These are phyloP conservation scores for Nelumbo lutea DNA, from an alignment of 164 flowering plant genomes.

Conservation along the genomic window DNA sequence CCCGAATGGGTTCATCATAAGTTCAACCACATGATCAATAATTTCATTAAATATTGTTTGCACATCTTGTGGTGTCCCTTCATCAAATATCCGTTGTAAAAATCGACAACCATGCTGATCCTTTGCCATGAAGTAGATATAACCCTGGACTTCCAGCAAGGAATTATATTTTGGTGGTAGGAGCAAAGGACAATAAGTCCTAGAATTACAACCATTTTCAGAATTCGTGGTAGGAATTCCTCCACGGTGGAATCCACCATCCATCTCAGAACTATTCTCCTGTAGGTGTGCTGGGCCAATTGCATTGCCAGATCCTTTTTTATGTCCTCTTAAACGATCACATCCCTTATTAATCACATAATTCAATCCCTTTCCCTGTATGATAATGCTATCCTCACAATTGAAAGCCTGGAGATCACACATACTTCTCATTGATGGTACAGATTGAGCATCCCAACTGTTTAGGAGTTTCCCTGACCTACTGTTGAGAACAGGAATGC, in stretches of 20 bases:
- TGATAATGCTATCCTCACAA: conserved; percentile 45
- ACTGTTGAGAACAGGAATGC: conserved; percentile 16
- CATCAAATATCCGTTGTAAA: conserved; percentile 61
- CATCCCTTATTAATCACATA: conserved; percentile 16
- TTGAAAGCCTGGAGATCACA: conserved; percentile 20
- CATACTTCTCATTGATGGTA: conserved; percentile 6
- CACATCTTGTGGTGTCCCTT: conserved; percentile 44
- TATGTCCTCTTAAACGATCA: conserved; percentile 12
- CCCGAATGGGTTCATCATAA: conserved; percentile 82
- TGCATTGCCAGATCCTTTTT: conserved; percentile 8
- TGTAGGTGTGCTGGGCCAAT: not conserved
- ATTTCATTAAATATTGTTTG: conserved; percentile 55
- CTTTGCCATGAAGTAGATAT: conserved; percentile 52
- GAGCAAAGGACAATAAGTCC: conserved; percentile 13
- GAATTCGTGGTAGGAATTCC: conserved; percentile 8
- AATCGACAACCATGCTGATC: conserved; percentile 81
- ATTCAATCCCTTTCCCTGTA: conserved; percentile 34
- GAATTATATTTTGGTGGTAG: conserved; percentile 29
- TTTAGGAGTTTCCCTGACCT: conserved; percentile 16
- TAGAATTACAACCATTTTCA: conserved; percentile 17
- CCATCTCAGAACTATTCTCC: conserved; percentile 23
- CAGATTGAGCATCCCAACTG: conserved; percentile 14
- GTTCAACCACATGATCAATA: conserved; percentile 59
- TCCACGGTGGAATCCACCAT: conserved; percentile 9
- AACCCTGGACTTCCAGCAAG: conserved; percentile 38